Evolutionary conservation across 208 protist genomes (phyloP).

Genomic region (Crithidia acanthocephali): DNA sequence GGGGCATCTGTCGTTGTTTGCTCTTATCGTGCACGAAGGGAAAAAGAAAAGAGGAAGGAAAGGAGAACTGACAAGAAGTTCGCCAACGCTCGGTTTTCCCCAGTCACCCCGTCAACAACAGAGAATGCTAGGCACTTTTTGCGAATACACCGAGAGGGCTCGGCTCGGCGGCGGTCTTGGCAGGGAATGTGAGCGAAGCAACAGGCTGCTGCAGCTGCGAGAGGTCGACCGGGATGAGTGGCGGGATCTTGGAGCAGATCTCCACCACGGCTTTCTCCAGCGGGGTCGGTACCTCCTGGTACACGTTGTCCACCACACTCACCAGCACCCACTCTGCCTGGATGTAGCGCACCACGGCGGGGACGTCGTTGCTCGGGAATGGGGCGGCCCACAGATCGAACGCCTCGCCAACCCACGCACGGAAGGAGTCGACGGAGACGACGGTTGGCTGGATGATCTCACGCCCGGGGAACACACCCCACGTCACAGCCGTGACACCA

Average conservation of each 20-base stretch:
- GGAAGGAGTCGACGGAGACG: conserved; percentile 63
- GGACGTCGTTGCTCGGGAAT: conserved; percentile 43
- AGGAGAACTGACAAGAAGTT: no score
- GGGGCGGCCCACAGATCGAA: conserved; percentile 57
- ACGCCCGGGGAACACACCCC: conserved; percentile 67
- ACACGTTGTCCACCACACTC: conserved; percentile 64
- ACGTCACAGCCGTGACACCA: conserved; percentile 65
- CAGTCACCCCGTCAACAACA: no score
- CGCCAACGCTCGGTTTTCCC: no score
- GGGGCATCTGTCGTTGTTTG: no score
- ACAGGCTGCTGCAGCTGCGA: conserved; percentile 6
- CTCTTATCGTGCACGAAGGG: no score
- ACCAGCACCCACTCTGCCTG: conserved; percentile 51
- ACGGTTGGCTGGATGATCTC: conserved; percentile 78
- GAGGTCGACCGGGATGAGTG: conserved; percentile 33
- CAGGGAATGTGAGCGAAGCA: conserved; percentile 3
- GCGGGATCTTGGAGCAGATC: conserved; percentile 54
- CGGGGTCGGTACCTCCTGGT: conserved; percentile 34
- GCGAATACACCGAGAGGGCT: neutral
- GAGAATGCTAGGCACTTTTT: neutral
- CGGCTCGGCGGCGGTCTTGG: neutral
- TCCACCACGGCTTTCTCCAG: conserved; percentile 44
- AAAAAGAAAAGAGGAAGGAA: no score
- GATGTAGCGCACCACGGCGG: conserved; percentile 48
- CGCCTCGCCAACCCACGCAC: conserved; percentile 59